Conservation (phyloP, 495 filamentous ascomycete genomes). For the Podospora conica region DNA sequence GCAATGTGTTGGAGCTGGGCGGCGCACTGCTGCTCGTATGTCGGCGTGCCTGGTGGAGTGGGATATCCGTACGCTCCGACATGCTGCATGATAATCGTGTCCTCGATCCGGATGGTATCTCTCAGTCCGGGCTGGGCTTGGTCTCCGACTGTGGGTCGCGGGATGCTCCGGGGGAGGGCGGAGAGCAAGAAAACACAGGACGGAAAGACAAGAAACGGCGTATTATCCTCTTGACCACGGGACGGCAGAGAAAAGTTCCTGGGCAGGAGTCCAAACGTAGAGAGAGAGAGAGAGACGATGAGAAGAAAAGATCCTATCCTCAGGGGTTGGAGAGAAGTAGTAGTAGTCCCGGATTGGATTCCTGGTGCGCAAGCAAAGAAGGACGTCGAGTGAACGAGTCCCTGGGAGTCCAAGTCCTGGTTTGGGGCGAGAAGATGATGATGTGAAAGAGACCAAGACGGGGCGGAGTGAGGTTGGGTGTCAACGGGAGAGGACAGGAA, state of each 20-base stretch:
- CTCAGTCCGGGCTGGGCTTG: constrained; percentile 18
- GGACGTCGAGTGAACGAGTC: constrained; percentile 35
- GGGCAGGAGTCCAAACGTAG: not conserved
- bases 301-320: constrained; percentile 3
- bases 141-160: constrained; percentile 12
- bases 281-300: constrained; percentile 8
- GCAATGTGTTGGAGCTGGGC: constrained; percentile 24
- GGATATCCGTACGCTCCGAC: constrained; percentile 48
- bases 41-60: constrained; percentile 46
- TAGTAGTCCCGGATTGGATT: not conserved
- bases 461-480: constrained; percentile 21
- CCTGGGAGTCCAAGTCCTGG: constrained; percentile 17
- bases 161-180: constrained; percentile 10
- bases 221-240: constrained; percentile 11
- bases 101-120: constrained; percentile 27
- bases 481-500: constrained; percentile 8
- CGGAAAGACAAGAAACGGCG: constrained; percentile 18
- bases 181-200: constrained; percentile 11
- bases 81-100: constrained; percentile 45
- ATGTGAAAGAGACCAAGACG: not conserved
- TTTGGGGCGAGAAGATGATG: not conserved
- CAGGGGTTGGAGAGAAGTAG: too few species aligned
- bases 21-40: constrained; percentile 40
- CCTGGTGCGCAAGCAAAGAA: too few species aligned
- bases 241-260: not conserved